Evolutionary conservation across 768 basidiomycete genomes (phyloP), one percentile per base, ranked within the genome.

Genomic region (Naganishia randhawae): DNA sequence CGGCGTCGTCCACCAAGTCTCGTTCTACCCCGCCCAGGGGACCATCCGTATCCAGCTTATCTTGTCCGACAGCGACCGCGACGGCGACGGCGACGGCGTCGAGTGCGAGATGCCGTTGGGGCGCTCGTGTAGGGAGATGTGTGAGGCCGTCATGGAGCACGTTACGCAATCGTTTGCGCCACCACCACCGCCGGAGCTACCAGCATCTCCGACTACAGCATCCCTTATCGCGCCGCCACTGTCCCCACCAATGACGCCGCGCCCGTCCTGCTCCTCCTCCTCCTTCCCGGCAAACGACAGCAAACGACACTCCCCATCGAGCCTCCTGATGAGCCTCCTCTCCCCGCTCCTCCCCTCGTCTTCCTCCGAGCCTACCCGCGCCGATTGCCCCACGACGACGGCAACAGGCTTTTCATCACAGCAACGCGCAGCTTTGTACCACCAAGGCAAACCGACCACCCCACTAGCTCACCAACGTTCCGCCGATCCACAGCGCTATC

Each of bases 1-100:
- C 25, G 78, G 78, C 55, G 72, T 77, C 66, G 71, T 81, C 54
- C 73, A 79, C 70, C 79, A 81, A 65, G 80, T 80, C 65, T 80
- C 80, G 22, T 81, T 81, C 66, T 73, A 73, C 19, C 69, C 79
- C 2, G 67, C 74, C n/a, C 29, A 69, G 0, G 54, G 71, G 1
- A 27, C 67, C 25, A 73, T 79, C 67, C 69, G 69, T 13, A 71
- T 78, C 50, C 70, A 77, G 66, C 70, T 77, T 48, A 48, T 13
- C n/a, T n/a, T n/a, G n/a, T n/a, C n/a, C n/a, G n/a, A n/a, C n/a
- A 22, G 19, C 19, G 25, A 48, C 45, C 45, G 25, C 11, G 45
- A 48, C 13, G 45, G 25, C 19, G 45, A 48, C 48, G 73, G 77
- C 66, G 78, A 80, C 54, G 77, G 76, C 3, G 68, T 72, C 9